A percentile compares a stretch with the other conserved stretches of the same genome.
Evolutionary conservation across 345 rosid species (phyloP).

Genomic region (Reutealis trisperma): DNA sequence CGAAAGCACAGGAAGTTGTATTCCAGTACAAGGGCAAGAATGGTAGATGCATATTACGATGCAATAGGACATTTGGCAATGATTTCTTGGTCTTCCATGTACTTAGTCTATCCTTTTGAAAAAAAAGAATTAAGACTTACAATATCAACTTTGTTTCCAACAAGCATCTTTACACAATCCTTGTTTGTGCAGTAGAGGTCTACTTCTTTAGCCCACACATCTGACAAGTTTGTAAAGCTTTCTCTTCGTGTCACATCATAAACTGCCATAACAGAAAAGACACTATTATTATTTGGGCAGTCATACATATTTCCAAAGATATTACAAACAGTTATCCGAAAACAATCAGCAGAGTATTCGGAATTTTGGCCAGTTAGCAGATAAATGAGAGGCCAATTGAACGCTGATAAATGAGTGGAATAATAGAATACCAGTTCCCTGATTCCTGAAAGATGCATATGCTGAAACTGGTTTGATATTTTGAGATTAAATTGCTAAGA

Average conservation of each 20-base stretch:
- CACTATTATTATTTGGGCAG: neutral
- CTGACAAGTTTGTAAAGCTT: conserved; percentile 79
- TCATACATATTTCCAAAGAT: neutral
- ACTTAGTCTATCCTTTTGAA: neutral
- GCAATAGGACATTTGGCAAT: neutral
- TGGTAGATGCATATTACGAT: neutral
- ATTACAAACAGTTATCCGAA: neutral
- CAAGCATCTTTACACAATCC: conserved; percentile 89
- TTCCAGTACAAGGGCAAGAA: neutral
- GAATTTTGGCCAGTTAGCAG: neutral
- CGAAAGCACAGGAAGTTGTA: neutral
- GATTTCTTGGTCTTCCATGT: neutral
- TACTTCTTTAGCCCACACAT: conserved; percentile 94
- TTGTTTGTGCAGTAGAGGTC: conserved; percentile 78
- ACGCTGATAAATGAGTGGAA: neutral
- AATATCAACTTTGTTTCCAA: conserved; percentile 90
- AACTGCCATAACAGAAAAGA: conserved; percentile 45
- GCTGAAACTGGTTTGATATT: neutral
- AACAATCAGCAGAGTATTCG: neutral
- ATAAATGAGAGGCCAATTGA: too few species aligned
- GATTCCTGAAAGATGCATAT: neutral
- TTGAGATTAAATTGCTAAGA: neutral
- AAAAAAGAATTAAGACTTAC: conserved; percentile 40
- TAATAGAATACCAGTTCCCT: neutral
- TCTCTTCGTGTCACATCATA: conserved; percentile 93